A percentile compares a stretch with the other conserved stretches of the same genome.
phyloP scores from a whole-genome alignment of 768 basidiomycete genomes.

The Wakefieldia striispora region DNA sequence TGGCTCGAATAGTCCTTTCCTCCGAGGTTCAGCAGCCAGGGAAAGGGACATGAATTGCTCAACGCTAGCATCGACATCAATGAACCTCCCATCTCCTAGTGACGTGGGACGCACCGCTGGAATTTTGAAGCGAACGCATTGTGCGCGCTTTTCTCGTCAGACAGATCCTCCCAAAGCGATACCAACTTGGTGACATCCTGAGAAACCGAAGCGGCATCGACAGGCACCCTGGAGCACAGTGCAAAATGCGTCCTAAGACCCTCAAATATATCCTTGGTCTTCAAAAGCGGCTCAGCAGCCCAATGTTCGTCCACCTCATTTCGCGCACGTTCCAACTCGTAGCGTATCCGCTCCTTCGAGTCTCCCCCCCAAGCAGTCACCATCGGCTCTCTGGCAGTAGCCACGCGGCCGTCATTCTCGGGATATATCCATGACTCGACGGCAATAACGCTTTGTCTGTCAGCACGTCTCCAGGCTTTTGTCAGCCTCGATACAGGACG shows the following conservation, averaged over 20 bases:
- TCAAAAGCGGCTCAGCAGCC: constrained; percentile 38
- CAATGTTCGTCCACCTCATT: constrained; percentile 46
- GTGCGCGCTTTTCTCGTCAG: constrained; percentile 36
- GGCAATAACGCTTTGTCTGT: constrained; percentile 50
- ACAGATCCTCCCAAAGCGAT: constrained; percentile 56
- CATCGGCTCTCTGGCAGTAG: constrained; percentile 38
- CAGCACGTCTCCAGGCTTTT: constrained; percentile 79
- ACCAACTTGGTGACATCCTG: constrained; percentile 52
- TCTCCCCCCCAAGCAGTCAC: constrained; percentile 73
- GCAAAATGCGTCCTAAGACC: constrained; percentile 47
- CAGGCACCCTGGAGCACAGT: constrained; percentile 45
- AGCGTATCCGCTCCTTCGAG: constrained; percentile 43
- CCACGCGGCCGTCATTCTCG: constrained; percentile 32
- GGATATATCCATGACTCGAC: constrained; percentile 69
- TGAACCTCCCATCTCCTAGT: neutral
- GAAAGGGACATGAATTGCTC: constrained; percentile 81
- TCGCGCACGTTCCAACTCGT: constrained; percentile 46
- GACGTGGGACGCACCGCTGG: constrained; percentile 47
- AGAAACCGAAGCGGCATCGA: constrained; percentile 38
- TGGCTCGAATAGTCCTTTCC: constrained; percentile 74
- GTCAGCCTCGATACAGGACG: constrained; percentile 73
- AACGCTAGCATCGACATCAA: constrained; percentile 39
- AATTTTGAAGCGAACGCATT: constrained; percentile 53
- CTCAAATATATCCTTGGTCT: constrained; percentile 50
- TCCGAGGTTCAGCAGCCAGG: constrained; percentile 67